These are phyloP conservation scores for Capronia epimyces DNA, from an alignment of 2,329 filamentous ascomycete species.

Conservation along the genomic window DNA sequence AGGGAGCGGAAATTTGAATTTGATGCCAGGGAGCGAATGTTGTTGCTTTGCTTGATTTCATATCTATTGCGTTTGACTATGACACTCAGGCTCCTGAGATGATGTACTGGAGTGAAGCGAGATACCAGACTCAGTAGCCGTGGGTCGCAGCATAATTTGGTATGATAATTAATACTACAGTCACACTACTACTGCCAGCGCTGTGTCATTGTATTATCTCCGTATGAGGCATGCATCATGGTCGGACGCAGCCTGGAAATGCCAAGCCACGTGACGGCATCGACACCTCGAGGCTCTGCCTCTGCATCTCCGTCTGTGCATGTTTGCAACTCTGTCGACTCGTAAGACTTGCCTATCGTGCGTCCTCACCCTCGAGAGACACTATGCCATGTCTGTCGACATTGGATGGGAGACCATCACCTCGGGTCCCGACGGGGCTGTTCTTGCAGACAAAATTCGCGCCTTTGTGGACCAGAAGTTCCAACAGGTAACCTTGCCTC, in stretches of 20 bases:
- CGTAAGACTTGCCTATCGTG: not conserved
- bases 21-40: no score
- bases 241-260: not conserved
- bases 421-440: constrained; percentile 76
- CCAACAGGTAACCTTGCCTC: constrained; percentile 81
- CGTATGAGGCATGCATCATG: not conserved
- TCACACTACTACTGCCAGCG: no score
- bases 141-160: no score
- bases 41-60: no score
- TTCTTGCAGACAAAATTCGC: constrained; percentile 78
- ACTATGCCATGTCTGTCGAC: constrained; percentile 80
- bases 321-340: not conserved
- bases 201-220: not conserved
- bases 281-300: constrained; percentile 17
- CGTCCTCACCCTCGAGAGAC: no score
- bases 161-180: no score
- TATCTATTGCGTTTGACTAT: no score
- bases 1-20: no score
- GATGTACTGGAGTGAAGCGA: no score
- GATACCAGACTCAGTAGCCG: no score
- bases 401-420: constrained; percentile 95
- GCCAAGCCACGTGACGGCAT: constrained; percentile 12
- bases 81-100: no score
- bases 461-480: constrained; percentile 94
- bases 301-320: not conserved